These are phyloP conservation scores for Wallacemonas rigidus DNA, from an alignment of 208 protist genomes.

Conservation along the genomic window DNA sequence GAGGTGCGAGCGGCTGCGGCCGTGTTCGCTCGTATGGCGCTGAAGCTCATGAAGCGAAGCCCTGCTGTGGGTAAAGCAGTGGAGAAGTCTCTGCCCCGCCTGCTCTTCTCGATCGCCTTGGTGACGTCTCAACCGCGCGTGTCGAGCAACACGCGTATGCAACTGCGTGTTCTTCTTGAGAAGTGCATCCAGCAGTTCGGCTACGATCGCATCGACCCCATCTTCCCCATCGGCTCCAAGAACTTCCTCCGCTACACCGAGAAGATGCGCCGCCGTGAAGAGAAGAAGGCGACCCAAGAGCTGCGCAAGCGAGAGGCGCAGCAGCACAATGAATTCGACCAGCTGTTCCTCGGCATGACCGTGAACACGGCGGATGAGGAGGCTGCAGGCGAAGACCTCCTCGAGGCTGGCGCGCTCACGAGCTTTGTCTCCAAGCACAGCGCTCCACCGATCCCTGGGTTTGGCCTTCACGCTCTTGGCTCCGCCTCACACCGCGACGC, in stretches of 20 bases:
- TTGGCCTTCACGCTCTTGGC: slow-evolving; percentile 29
- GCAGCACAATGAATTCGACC: slow-evolving; percentile 76
- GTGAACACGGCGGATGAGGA: slow-evolving; percentile 49
- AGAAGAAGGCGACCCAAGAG: slow-evolving; percentile 76
- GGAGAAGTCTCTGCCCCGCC: slow-evolving; percentile 59
- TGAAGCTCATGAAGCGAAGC: slow-evolving; percentile 82
- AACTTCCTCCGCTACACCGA: slow-evolving; percentile 87
- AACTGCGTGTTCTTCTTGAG: slow-evolving; percentile 82
- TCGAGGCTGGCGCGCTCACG: slow-evolving; percentile 74
- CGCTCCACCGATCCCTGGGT: slow-evolving; percentile 26
- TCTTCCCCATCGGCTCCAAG: slow-evolving; percentile 85
- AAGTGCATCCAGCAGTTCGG: slow-evolving; percentile 87
- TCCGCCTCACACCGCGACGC: slow-evolving; percentile 6
- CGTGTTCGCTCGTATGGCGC: slow-evolving; percentile 82
- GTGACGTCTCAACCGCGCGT: slow-evolving; percentile 80
- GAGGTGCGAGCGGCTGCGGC: slow-evolving; percentile 74
- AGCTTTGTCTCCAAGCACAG: slow-evolving; percentile 70
- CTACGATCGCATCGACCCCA: slow-evolving; percentile 68
- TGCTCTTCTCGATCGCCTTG: slow-evolving; percentile 81
- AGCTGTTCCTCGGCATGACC: slow-evolving; percentile 81
- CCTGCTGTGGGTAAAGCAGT: slow-evolving; percentile 51
- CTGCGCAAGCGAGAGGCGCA: slow-evolving; percentile 54
- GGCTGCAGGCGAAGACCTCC: slow-evolving; percentile 62
- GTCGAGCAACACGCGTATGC: slow-evolving; percentile 76
- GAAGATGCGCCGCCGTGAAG: slow-evolving; percentile 80